These are phyloP conservation scores for Fraxinus velutina DNA, from an alignment of 305 asterid genomes.

Conservation along the genomic window DNA sequence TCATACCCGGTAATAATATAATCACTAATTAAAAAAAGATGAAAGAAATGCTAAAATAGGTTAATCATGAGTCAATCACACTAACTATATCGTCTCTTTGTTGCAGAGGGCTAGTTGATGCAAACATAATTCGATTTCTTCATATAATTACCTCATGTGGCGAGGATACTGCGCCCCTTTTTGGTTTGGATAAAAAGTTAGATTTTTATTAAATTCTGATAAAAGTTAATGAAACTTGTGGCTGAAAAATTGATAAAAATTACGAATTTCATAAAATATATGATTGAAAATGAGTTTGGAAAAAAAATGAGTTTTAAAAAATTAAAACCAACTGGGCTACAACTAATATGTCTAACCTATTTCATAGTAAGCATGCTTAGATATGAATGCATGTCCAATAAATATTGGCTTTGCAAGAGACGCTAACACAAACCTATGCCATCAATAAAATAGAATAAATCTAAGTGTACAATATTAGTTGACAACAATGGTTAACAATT, in stretches of 20 bases:
- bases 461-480: too few relatives aligned
- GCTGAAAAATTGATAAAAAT: too few relatives aligned
- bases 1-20: neutral
- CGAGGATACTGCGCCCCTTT: neutral
- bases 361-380: neutral
- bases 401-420: neutral
- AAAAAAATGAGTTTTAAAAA: too few relatives aligned
- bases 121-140: too few relatives aligned
- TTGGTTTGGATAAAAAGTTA: neutral
- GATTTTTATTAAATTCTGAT: neutral
- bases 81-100: neutral
- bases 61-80: neutral
- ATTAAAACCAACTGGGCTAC: neutral
- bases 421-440: neutral
- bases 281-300: too few relatives aligned
- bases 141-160: neutral
- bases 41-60: neutral
- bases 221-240: neutral
- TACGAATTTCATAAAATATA: neutral
- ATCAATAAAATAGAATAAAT: neutral
- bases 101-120: neutral
- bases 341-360: neutral
- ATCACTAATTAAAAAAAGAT: neutral
- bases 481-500: too few relatives aligned
- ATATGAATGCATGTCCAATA: neutral